Conservation (phyloP, 1,284 basidiomycete genomes). For the Dichomitus squalens region DNA sequence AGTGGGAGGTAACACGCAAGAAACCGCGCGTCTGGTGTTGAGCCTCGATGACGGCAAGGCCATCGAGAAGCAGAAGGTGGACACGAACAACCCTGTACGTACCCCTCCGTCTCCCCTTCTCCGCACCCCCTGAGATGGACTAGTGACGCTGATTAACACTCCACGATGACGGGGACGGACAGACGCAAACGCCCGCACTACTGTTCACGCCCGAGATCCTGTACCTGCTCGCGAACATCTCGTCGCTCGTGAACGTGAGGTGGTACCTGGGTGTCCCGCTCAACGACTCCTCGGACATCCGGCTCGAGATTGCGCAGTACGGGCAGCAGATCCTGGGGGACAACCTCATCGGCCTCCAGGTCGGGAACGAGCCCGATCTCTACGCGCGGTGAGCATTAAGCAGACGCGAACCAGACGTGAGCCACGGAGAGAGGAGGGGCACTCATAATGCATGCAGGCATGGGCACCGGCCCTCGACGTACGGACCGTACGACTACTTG, state of each 20-base stretch:
- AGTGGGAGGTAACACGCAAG: constrained; percentile 79
- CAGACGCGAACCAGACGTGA: not conserved
- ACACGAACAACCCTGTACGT: constrained; percentile 20
- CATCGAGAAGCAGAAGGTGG: constrained; percentile 18
- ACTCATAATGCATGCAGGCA: constrained; percentile 22
- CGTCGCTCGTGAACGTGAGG: constrained; percentile 50
- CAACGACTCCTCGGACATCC: constrained; percentile 48
- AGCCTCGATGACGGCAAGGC: constrained; percentile 23
- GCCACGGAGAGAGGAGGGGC: not conserved
- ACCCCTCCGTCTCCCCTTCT: not conserved
- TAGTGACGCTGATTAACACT: not conserved
- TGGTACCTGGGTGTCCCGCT: constrained; percentile 67
- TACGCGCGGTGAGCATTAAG: constrained; percentile 35
- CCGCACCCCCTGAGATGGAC: not conserved
- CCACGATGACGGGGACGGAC: not conserved
- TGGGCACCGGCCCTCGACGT: constrained; percentile 34
- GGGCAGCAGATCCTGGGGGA: constrained; percentile 46
- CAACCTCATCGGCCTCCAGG: constrained; percentile 47
- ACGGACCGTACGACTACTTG: constrained; percentile 49
- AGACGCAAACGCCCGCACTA: constrained; percentile 59
- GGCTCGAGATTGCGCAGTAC: constrained; percentile 45
- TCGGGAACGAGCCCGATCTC: constrained; percentile 62
- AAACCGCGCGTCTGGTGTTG: constrained; percentile 44
- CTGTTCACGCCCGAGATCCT: constrained; percentile 59
- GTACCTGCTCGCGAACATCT: constrained; percentile 61